Percentiles rank a stretch among this genome's conserved stretches.
phyloP scores from a whole-genome alignment of 805 yeast genomes.

The Komagataella pseudopastoris region DNA sequence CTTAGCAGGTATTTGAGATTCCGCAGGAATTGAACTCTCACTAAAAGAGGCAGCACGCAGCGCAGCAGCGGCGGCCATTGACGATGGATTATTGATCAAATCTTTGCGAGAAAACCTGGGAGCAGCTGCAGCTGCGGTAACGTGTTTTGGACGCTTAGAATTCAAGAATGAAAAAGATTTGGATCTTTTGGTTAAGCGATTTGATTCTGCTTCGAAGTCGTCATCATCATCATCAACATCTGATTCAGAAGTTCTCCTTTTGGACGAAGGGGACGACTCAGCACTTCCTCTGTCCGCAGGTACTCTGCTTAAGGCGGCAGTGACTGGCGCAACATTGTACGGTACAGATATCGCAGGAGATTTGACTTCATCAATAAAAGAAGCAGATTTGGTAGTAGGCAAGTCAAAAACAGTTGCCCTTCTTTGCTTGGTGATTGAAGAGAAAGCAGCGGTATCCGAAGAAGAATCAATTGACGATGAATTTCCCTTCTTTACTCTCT shows the following conservation, averaged over 20 bases:
- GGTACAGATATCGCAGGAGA: conserved; percentile 38
- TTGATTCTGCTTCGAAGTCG: conserved; percentile 7
- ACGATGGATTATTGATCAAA: conserved; percentile 41
- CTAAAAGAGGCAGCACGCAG: conserved; percentile 54
- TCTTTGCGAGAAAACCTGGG: conserved; percentile 63
- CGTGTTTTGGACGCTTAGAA: conserved; percentile 32
- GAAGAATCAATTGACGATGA: not conserved
- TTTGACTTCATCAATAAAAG: conserved; percentile 1
- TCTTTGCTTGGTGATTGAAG: conserved; percentile 22
- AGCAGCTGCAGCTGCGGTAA: conserved; percentile 76
- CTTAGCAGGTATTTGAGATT: not conserved
- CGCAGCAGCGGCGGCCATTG: conserved; percentile 68
- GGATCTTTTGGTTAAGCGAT: conserved; percentile 30
- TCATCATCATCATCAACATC: conserved; percentile 26
- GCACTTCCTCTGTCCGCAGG: conserved; percentile 1
- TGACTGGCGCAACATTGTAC: conserved; percentile 65
- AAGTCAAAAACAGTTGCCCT: conserved; percentile 38
- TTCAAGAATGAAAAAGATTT: conserved; percentile 50
- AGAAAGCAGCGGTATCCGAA: conserved; percentile 2
- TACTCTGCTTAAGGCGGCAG: conserved; percentile 35
- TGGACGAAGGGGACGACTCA: conserved; percentile 1
- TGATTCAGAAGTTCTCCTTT: conserved; percentile 11
- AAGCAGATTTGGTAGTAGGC: not conserved
- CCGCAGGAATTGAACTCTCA: conserved; percentile 12
- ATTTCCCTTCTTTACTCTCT: not conserved